Evolutionary conservation across 2,329 filamentous ascomycete genomes (phyloP).

Genomic region (Fusarium begoniae): DNA sequence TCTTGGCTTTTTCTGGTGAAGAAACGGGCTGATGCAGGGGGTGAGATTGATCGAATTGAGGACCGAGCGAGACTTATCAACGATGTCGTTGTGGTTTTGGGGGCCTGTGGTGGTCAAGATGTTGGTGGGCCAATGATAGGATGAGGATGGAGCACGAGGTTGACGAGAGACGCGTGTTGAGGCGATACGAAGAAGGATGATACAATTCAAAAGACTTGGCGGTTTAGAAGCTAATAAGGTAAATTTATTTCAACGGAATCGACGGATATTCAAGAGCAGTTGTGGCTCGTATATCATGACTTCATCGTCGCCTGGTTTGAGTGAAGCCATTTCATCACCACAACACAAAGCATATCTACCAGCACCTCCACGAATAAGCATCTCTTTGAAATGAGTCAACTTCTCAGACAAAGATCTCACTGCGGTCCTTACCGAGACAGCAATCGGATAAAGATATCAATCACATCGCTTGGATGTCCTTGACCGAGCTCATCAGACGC

Average conservation of each 20-base stretch:
- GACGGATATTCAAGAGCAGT: background rate
- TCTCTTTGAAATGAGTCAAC: background rate
- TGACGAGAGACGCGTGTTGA: conserved; percentile 10
- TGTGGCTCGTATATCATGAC: background rate
- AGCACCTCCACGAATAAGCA: background rate
- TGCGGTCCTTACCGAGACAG: background rate
- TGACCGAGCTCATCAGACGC: conserved; percentile 9
- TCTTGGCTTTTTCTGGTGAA: conserved; percentile 6
- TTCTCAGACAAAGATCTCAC: too few species aligned
- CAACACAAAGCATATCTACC: background rate
- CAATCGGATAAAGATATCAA: background rate
- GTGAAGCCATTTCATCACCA: background rate
- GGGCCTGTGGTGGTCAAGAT: background rate
- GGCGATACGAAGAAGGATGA: background rate
- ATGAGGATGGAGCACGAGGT: conserved; percentile 34
- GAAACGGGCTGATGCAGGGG: background rate
- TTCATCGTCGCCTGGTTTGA: background rate
- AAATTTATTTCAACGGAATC: background rate
- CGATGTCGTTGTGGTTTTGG: background rate
- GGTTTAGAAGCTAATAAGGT: background rate
- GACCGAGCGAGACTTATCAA: background rate
- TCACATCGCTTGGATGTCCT: background rate
- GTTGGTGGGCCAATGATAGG: conserved; percentile 29
- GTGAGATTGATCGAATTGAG: background rate
- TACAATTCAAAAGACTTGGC: background rate